Conservation (phyloP, 768 basidiomycete species). For the Amanita exitialis region DNA sequence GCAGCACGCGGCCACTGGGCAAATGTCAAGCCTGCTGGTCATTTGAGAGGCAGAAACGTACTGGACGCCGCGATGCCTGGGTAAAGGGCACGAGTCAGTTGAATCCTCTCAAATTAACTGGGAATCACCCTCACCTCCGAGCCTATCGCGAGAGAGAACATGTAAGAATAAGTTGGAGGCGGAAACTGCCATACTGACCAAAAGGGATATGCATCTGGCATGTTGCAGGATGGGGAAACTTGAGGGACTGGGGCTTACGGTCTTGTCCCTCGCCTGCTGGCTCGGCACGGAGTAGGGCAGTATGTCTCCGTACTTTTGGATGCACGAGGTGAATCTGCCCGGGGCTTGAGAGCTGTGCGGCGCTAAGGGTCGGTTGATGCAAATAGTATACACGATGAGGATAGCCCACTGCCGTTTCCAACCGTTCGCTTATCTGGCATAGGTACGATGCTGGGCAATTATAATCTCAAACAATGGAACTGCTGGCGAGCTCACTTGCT, state of each 20-base stretch:
- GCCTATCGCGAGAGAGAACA: conserved; percentile 26
- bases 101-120: conserved; percentile 3
- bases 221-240: not conserved
- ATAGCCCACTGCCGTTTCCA: not conserved
- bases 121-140: conserved; percentile 41
- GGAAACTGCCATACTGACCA: conserved; percentile 25
- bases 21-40: conserved; percentile 3
- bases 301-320: not conserved
- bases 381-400: not conserved
- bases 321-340: not conserved
- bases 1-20: conserved; percentile 65
- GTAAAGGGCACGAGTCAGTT: conserved; percentile 4
- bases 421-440: not conserved
- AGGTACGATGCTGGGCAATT: no score
- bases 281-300: no score
- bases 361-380: not conserved
- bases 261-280: not conserved
- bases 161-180: conserved; percentile 2
- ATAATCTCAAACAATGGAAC: not conserved
- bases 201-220: conserved; percentile 31
- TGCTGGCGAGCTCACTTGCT: not conserved
- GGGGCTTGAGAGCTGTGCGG: no score
- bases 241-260: not conserved
- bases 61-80: conserved; percentile 56
- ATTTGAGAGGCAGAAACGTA: conserved; percentile 20